Evolutionary conservation across 352 stramenopile genomes (phyloP).

Genomic region (Phytopythium helicoides): DNA sequence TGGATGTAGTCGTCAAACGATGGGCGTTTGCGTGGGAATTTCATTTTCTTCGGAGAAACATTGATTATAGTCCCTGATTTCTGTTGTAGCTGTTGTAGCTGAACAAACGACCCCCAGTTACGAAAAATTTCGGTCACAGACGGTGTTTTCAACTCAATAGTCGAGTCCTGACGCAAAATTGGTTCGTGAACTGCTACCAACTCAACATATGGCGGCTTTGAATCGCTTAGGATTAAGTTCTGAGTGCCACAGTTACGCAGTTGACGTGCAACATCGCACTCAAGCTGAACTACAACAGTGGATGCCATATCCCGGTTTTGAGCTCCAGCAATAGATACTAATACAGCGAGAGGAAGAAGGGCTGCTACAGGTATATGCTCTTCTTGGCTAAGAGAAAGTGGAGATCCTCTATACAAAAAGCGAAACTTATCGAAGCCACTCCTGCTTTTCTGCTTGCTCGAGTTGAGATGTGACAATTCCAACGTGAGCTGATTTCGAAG

Average conservation of each 20-base stretch:
- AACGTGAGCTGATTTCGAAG: not conserved
- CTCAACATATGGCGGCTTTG: not conserved
- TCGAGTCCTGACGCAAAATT: not conserved
- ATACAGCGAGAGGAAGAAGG: constrained; percentile 26
- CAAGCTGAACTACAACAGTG: not conserved
- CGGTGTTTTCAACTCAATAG: not conserved
- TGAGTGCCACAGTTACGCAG: not conserved
- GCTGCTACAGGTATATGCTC: constrained; percentile 8
- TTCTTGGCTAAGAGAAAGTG: constrained; percentile 22
- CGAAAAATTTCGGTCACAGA: constrained; percentile 32
- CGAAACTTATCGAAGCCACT: constrained; percentile 9
- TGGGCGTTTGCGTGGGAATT: not conserved
- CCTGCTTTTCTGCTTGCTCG: not conserved
- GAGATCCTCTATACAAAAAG: constrained; percentile 32
- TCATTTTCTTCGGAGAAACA: constrained; percentile 15
- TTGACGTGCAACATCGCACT: not conserved
- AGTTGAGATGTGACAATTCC: not conserved
- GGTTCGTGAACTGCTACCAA: not conserved
- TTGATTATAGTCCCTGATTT: constrained; percentile 32
- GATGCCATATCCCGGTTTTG: not conserved
- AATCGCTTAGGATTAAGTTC: not conserved
- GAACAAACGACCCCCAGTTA: constrained; percentile 49
- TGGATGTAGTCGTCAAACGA: not conserved
- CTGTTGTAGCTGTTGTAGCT: constrained; percentile 49
- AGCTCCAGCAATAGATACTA: constrained; percentile 1